Conservation (phyloP, 1,284 basidiomycete species). For the Heliocybe sulcata region DNA sequence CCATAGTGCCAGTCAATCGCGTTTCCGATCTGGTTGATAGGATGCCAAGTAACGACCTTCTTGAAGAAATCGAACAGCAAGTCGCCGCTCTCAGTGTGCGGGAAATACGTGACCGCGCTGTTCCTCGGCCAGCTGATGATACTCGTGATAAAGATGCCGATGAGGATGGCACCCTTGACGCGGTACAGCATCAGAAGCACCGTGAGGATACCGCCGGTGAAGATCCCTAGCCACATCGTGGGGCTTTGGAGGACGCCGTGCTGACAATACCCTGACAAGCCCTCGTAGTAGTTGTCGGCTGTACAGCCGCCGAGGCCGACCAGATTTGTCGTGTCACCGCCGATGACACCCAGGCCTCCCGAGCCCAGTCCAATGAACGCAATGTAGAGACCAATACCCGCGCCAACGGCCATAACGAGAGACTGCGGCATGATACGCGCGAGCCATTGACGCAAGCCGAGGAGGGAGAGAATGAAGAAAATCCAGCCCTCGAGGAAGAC, state of each 20-base stretch:
- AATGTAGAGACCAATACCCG: conserved; percentile 84
- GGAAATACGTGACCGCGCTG: conserved; percentile 80
- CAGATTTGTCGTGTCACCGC: conserved; percentile 66
- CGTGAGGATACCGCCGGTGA: conserved; percentile 80
- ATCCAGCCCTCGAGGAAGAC: conserved; percentile 88
- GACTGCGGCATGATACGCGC: conserved; percentile 86
- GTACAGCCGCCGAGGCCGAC: conserved; percentile 80
- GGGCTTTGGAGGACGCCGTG: conserved; percentile 67
- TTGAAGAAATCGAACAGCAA: conserved; percentile 83
- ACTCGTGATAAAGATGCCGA: conserved; percentile 82
- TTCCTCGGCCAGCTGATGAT: conserved; percentile 85
- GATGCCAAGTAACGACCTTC: conserved; percentile 75
- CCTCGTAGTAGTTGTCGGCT: conserved; percentile 31
- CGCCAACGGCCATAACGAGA: conserved; percentile 77
- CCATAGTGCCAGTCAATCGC: conserved; percentile 50
- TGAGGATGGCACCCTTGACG: conserved; percentile 78
- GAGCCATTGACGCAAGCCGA: conserved; percentile 88
- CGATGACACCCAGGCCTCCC: conserved; percentile 70
- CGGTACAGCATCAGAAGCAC: conserved; percentile 81
- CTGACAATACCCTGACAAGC: conserved; percentile 55
- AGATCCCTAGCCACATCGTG: conserved; percentile 86
- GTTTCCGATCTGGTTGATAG: conserved; percentile 53
- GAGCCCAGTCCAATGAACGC: conserved; percentile 68
- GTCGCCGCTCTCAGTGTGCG: conserved; percentile 64
- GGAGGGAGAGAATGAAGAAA: conserved; percentile 75